Evolutionary conservation across 805 yeast species (phyloP).

Genomic region (Grigorovia yakushimaensis): DNA sequence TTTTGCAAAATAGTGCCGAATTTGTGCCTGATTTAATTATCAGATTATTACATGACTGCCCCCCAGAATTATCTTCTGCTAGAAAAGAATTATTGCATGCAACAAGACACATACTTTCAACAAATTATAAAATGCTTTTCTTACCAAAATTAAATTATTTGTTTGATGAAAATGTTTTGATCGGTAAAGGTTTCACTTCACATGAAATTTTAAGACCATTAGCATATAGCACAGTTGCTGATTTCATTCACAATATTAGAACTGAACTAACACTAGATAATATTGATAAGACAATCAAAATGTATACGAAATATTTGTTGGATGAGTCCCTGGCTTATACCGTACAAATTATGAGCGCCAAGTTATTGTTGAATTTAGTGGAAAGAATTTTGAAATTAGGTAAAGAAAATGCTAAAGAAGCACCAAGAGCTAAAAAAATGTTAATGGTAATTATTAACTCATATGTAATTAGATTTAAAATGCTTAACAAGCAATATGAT

Average conservation of each 20-base stretch:
- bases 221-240: constrained; percentile 94
- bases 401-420: constrained; percentile 57
- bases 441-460: constrained; percentile 81
- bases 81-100: constrained; percentile 90
- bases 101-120: constrained; percentile 86
- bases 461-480: constrained; percentile 70
- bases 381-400: constrained; percentile 73
- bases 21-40: constrained; percentile 81
- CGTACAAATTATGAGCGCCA: constrained; percentile 95
- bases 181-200: constrained; percentile 89
- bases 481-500: constrained; percentile 62
- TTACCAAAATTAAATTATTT: constrained; percentile 76
- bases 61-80: constrained; percentile 83
- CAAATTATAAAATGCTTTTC: constrained; percentile 74
- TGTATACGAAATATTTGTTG: constrained; percentile 70
- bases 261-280: constrained; percentile 72
- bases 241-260: constrained; percentile 85
- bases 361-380: constrained; percentile 73
- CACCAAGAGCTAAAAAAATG: constrained; percentile 52
- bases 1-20: constrained; percentile 44
- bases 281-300: constrained; percentile 76
- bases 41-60: constrained; percentile 86
- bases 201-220: constrained; percentile 83
- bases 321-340: constrained; percentile 78
- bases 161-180: constrained; percentile 76